Conservation (phyloP, 257 asterid species). For the Solanum lycopersicoides region DNA sequence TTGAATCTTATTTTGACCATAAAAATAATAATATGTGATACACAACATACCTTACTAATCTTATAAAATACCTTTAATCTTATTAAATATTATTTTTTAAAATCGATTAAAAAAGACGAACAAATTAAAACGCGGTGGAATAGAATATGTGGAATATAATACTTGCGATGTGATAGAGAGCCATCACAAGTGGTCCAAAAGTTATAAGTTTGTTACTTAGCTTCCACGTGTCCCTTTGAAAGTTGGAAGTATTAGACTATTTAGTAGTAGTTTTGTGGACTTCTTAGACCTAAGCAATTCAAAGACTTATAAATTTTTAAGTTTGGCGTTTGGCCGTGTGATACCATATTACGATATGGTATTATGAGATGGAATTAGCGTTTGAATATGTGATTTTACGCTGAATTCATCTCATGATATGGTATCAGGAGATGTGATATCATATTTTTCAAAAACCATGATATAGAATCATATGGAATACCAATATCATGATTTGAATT, state of each 20-base stretch:
- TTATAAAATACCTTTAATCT: no score
- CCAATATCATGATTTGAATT: no score
- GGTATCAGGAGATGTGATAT: no score
- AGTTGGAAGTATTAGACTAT: neutral
- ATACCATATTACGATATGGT: no score
- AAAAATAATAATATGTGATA: no score
- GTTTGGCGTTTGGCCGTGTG: neutral
- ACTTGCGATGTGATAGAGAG: neutral
- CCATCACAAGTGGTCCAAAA: conserved; percentile 55
- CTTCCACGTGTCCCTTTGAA: conserved; percentile 33
- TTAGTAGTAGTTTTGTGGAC: neutral
- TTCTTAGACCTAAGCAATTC: neutral
- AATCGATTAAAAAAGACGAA: neutral
- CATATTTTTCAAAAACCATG: no score
- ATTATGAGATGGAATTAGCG: no score
- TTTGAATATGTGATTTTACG: no score
- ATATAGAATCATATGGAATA: no score
- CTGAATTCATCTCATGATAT: no score
- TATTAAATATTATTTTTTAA: neutral
- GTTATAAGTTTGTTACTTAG: conserved; percentile 9
- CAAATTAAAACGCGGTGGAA: neutral
- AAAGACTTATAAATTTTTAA: neutral
- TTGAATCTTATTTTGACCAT: neutral
- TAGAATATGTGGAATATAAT: neutral
- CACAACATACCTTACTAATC: no score